A percentile compares a stretch with the other conserved stretches of the same genome.
Conservation (phyloP, 164 flowering plant species). For the Stephania yunnanensis region DNA sequence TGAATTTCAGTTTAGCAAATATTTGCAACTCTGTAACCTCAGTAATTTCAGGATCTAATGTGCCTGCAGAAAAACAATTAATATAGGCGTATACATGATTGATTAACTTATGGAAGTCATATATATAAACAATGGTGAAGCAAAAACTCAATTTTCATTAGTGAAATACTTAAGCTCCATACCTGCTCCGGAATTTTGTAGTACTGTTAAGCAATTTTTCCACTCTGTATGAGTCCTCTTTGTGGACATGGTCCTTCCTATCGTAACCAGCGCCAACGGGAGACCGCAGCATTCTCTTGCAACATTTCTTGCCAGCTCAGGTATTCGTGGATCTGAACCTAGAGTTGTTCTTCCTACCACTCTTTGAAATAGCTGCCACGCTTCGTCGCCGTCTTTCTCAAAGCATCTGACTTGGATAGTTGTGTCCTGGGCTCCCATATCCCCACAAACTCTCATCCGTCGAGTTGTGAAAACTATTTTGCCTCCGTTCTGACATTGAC, state of each 20-base stretch:
- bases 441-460: neutral
- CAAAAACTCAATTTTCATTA: too few species aligned
- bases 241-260: constrained; percentile 8
- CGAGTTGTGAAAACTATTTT: constrained; percentile 11
- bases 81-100: too few species aligned
- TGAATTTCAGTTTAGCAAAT: constrained; percentile 10
- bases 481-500: neutral
- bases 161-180: neutral
- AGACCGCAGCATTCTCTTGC: constrained; percentile 10
- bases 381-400: neutral
- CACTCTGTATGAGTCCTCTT: neutral
- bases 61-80: too few species aligned
- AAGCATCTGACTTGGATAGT: constrained; percentile 6
- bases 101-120: too few species aligned
- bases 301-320: neutral
- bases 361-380: neutral
- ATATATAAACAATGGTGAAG: too few species aligned
- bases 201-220: neutral
- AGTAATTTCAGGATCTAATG: neutral
- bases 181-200: neutral
- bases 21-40: constrained; percentile 6
- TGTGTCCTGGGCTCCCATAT: neutral
- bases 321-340: neutral
- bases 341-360: constrained; percentile 3
- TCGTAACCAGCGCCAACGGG: constrained; percentile 10